These are phyloP conservation scores for Rubroshorea leprosula DNA, from an alignment of 345 rosid genomes.

Conservation along the genomic window DNA sequence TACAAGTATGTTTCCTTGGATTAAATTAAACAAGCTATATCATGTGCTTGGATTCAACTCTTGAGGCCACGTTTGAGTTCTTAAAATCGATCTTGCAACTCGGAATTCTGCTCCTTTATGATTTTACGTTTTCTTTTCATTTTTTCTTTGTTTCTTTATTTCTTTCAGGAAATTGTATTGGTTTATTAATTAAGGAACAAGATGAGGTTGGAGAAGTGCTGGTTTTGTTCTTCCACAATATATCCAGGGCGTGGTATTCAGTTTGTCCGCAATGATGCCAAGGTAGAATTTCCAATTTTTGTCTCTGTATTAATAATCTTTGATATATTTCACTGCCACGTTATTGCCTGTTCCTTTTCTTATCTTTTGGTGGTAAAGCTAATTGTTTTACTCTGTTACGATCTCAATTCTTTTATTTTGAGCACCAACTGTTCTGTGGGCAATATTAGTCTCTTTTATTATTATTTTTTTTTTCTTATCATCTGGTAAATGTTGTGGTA, in stretches of 20 bases:
- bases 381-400: too few species aligned
- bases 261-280: slow-evolving; percentile 82
- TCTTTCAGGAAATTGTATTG: slow-evolving; percentile 1
- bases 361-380: background rate
- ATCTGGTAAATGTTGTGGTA: too few species aligned
- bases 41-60: background rate
- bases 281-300: slow-evolving; percentile 30
- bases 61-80: too few species aligned
- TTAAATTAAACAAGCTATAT: too few species aligned
- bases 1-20: too few species aligned
- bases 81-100: background rate
- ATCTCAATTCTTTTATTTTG: too few species aligned
- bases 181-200: slow-evolving; percentile 10
- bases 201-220: slow-evolving; percentile 89
- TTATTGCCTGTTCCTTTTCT: too few species aligned
- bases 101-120: background rate
- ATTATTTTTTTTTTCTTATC: too few species aligned
- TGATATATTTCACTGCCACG: background rate
- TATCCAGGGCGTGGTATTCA: slow-evolving; percentile 91
- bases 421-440: too few species aligned
- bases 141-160: too few species aligned
- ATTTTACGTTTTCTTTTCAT: background rate
- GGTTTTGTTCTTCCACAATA: slow-evolving; percentile 90
- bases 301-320: background rate
- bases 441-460: too few species aligned